phyloP scores from a whole-genome alignment of 257 asterid genomes.

The Lavandula angustifolia region DNA sequence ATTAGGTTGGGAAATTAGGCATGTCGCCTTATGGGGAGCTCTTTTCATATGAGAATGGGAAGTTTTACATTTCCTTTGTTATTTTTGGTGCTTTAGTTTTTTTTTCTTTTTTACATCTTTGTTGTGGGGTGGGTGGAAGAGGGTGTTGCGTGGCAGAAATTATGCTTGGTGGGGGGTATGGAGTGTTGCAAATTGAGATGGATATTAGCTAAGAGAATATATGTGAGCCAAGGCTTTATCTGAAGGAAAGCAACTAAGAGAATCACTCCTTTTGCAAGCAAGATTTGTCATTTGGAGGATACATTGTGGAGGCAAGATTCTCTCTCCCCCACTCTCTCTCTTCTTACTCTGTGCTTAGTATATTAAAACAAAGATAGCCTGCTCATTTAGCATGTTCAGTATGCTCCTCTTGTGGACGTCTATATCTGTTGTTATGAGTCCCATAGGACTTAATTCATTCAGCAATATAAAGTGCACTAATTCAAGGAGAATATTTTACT shows the following conservation, averaged over 20 bases:
- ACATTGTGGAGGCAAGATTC: neutral
- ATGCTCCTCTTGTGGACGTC: neutral
- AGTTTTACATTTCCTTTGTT: slow-evolving; percentile 10
- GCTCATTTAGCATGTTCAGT: neutral
- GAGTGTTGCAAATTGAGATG: slow-evolving; percentile 2
- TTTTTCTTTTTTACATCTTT: too few species aligned
- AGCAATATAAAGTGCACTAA: slow-evolving; percentile 2
- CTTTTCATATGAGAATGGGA: slow-evolving; percentile 8
- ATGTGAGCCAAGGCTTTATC: neutral
- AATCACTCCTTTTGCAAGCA: neutral
- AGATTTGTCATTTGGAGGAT: neutral
- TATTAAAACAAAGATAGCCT: neutral
- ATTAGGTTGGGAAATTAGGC: slow-evolving; percentile 2
- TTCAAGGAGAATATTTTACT: slow-evolving; percentile 10
- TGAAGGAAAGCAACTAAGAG: neutral
- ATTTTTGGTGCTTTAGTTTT: neutral
- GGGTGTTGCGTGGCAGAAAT: neutral
- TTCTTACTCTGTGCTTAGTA: neutral
- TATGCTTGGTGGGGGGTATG: neutral
- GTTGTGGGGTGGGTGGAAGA: too few species aligned
- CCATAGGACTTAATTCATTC: neutral
- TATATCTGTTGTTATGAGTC: neutral
- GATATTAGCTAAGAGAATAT: neutral
- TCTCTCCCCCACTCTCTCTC: neutral
- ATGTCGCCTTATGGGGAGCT: neutral